Base-by-base conservation (phyloP, 768 basidiomycete genomes). In the Agrocybe pediades region DNA sequence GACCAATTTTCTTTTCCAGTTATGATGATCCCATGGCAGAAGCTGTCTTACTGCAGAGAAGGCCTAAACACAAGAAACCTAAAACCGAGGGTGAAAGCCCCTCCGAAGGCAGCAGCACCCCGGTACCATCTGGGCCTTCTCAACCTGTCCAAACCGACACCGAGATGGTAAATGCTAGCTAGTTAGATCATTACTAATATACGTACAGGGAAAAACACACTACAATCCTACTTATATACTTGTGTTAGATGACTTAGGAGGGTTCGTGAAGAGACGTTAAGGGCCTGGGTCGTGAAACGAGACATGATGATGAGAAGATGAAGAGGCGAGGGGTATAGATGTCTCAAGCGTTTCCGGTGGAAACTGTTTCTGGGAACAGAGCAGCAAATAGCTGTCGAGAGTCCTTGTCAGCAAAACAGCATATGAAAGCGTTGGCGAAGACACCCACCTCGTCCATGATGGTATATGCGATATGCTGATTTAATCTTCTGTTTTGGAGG, bases 401-500 rank as follows among this genome's bases (percentile, higher is more conserved):
- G n/a, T n/a, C n/a, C n/a, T n/a, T n/a, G n/a, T n/a, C n/a, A n/a
- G n/a, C n/a, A n/a, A n/a, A n/a, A n/a, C n/a, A n/a, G n/a, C n/a
- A n/a, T n/a, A n/a, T n/a, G n/a, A n/a, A n/a, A n/a, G n/a, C n/a
- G n/a, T n/a, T n/a, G n/a, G n/a, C n/a, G 19, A 25, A 43, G 19
- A 16, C 9, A 60, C 78, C 36, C 51, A 95, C 95, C 83, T 98
- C 96, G 58, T 98, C 95, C 23, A 93, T 71, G 49, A 97, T 82
- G 30, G 85, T 91, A 65, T 97, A 91, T 15, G 86, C 81, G 49
- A 98, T 86, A 66, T 97, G 95, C 65, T 96, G 93, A 68, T 96
- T 97, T 26, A 98, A 76, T n/a, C 96, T 83, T 43, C 86, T 82
- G 66, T 98, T 97, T 70, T 99, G 97, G 40, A 98, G 67, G 1